phyloP scores from a whole-genome alignment of 805 yeast genomes.

The Candida chauliodis region DNA sequence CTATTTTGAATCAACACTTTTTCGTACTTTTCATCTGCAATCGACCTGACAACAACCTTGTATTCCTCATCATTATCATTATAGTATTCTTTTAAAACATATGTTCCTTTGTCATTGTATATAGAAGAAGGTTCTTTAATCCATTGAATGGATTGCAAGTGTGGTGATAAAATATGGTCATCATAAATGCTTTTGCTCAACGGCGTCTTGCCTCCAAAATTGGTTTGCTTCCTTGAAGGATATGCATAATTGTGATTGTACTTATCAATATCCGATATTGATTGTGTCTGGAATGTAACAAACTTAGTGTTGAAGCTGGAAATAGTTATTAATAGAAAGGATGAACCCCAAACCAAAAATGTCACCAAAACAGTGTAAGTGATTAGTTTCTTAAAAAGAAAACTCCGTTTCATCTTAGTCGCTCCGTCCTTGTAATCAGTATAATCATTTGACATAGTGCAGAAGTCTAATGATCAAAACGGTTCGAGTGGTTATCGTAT shows the following conservation, averaged over 20 bases:
- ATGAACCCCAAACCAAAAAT: constrained; percentile 35
- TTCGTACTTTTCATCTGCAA: constrained; percentile 43
- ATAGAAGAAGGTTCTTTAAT: constrained; percentile 49
- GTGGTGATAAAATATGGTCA: constrained; percentile 52
- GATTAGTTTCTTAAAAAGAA: constrained; percentile 1
- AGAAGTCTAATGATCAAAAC: background rate
- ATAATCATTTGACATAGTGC: constrained; percentile 1
- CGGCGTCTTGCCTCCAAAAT: constrained; percentile 20
- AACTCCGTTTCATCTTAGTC: background rate
- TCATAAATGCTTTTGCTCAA: constrained; percentile 41
- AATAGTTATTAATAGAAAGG: constrained; percentile 24
- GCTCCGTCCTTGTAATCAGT: background rate
- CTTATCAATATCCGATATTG: constrained; percentile 4
- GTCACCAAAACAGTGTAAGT: constrained; percentile 20
- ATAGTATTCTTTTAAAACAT: constrained; percentile 37
- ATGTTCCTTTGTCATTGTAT: constrained; percentile 62
- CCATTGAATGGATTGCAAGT: constrained; percentile 64
- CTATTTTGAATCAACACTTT: constrained; percentile 49
- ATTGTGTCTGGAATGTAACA: constrained; percentile 2
- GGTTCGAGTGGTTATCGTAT: background rate
- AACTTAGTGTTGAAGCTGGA: constrained; percentile 12
- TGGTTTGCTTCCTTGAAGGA: constrained; percentile 9
- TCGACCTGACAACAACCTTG: constrained; percentile 53
- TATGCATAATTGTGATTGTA: constrained; percentile 7
- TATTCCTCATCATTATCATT: constrained; percentile 27